Conservation (phyloP, 2,329 filamentous ascomycete genomes). For the Paracamarosporium sp. region DNA sequence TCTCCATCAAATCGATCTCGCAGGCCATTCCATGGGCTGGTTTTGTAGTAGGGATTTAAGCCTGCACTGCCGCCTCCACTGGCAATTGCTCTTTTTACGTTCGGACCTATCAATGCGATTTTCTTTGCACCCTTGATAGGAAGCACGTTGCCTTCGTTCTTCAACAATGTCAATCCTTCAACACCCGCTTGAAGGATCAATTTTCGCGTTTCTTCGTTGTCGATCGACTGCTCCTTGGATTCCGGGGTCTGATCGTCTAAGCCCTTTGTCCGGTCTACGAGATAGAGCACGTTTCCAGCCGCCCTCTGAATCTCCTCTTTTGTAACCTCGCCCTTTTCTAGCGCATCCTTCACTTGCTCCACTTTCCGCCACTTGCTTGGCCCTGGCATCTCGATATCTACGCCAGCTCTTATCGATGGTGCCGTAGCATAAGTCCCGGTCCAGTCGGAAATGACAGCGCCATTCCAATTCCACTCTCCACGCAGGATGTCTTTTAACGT, state of each 20-base stretch:
- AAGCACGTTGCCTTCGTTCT: slow-evolving; percentile 66
- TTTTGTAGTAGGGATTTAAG: slow-evolving; percentile 72
- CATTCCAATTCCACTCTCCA: slow-evolving; percentile 51
- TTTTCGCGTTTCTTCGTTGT: slow-evolving; percentile 60
- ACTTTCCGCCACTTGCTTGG: slow-evolving; percentile 48
- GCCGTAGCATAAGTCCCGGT: slow-evolving; percentile 49
- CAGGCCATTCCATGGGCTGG: slow-evolving; percentile 69
- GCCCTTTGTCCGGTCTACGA: slow-evolving; percentile 68
- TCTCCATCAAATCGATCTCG: slow-evolving; percentile 60
- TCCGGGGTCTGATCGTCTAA: slow-evolving; percentile 62
- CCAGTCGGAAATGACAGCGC: slow-evolving; percentile 53
- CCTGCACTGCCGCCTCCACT: slow-evolving; percentile 72
- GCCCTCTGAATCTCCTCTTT: slow-evolving; percentile 56
- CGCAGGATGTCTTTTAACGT: slow-evolving; percentile 52
- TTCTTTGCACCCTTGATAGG: slow-evolving; percentile 65
- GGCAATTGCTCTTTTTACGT: slow-evolving; percentile 71
- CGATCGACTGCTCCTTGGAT: slow-evolving; percentile 62
- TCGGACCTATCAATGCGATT: slow-evolving; percentile 71
- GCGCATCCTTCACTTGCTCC: slow-evolving; percentile 40
- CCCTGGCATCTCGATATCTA: slow-evolving; percentile 51
- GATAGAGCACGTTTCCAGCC: slow-evolving; percentile 66
- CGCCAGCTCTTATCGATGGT: slow-evolving; percentile 46
- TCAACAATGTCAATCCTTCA: slow-evolving; percentile 69
- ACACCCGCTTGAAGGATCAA: slow-evolving; percentile 68
- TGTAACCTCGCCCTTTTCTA: slow-evolving; percentile 48